Base-by-base conservation (phyloP, 208 protist species). In the Wallacemonas rigidus region DNA sequence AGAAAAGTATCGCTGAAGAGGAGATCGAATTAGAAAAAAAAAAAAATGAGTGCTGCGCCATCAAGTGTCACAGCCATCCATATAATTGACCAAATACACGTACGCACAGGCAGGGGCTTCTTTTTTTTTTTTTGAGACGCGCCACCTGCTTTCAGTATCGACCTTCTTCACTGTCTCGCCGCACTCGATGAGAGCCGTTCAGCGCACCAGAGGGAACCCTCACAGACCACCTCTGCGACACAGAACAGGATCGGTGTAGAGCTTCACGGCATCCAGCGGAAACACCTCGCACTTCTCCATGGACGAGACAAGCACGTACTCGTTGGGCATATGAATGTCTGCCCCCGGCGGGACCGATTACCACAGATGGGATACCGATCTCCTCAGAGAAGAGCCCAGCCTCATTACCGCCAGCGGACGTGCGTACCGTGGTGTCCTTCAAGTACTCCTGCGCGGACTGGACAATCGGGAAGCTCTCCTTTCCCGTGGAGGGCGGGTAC, bases 271-370 rank as follows among this genome's bases (percentile, higher is more conserved):
- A 14, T 51, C 47, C 7, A 51, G 47, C 47, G 47, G 7, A 51
- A 51, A 51, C 0, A 0, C 47, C 14, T 8, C 14, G 14, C 47
- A 51, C 11, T 15, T 51, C 47, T 51, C 14, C 47, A 51, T 51
- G 47, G 47, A 51, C 11, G 7, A 8, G 47, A 51, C 14, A 14
- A 14, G 7, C 47, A 51, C 47, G 67, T 81, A 86, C 68, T 91
- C 86, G 77, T 91, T 88, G 35, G 85, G 41, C 64, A 83, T 55
- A 70, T 86, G 81, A 53, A 80, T 83, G 38, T 74, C 39, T 43
- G 69, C 68, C 40, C 78, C 80, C 7, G 78, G 81, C 8, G 26
- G 83, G 80, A 2, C 82, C 86, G 56, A 79, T 68, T 6, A 86
- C 69, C n/a, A 85, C 71, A 6, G 83, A 85, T 4, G 80, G 77